Base-by-base conservation (phyloP, 768 basidiomycete genomes). In the Rhizopogon salebrosus region DNA sequence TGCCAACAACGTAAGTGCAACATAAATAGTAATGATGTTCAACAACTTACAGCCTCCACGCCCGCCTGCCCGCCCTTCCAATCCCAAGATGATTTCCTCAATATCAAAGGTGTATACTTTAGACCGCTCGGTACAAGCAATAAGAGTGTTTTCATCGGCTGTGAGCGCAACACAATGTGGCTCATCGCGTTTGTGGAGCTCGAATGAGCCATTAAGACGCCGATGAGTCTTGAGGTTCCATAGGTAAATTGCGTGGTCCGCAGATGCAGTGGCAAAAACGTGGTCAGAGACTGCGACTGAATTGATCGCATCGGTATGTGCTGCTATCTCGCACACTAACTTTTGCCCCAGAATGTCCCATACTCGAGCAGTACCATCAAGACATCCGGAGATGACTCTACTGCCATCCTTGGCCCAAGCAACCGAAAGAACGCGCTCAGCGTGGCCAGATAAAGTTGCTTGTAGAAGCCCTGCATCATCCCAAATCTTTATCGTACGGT, bases 401-500 rank as follows among this genome's bases (percentile, higher is more conserved):
- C 14, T 34, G 10, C 35, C 48, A 35, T 49, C 48, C 18, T 22
- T 34, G 6, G 34, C 23, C 34, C 37, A 49, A 31, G 20, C 37
- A n/a, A 49, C 48, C 11, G 48, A 49, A 24, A 34, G 37, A 13
- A 49, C 35, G 0, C 24, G 2, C 23, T 29, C 23, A 2, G 22
- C 16, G 6, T 49, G 48, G 10, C 48, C 48, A 23, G 22, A 1
- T 14, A 41, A 14, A 23, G 40, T 41, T 41, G 40, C 40, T 24
- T 43, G 42, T 13, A 31, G 24, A 13, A 1, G 2, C n/a, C 40
- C 24, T 16, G 27, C 13, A 22, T 26, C 53, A 41, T 53, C 50
- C 65, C 65, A 67, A 9, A 66, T 39, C 20, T 60, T 52, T 2
- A 66, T 51, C 13, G 60, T 59, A 1, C 34, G 38, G 48, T 66